Evolutionary conservation across 345 rosid genomes (phyloP), one percentile per base, ranked within the genome.

Genomic region (Populus deltoides): DNA sequence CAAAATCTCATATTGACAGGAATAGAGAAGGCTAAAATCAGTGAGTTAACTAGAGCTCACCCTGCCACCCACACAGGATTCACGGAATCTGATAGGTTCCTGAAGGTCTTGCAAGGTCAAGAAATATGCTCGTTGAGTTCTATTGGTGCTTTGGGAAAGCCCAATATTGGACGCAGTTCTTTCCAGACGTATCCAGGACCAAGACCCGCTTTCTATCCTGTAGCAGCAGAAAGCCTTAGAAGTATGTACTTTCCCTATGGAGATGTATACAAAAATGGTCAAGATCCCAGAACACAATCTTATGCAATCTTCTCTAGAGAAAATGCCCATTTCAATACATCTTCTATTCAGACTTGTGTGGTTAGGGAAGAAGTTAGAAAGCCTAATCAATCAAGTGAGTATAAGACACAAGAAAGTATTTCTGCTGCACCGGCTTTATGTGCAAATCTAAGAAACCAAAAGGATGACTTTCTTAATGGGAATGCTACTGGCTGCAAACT

Each of bases 31-130:
- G 74, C 81, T 72, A 84, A 81, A 75, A 69, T 76, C 71, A 76
- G 80, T 72, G 88, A 84, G 80, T 81, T 84, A 76, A 77, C 80
- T 66, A 86, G 81, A 77, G 85, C 84, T 82, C 79, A 39, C 72
- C 74, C 83, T 81, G 71, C 83, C 63, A 80, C 86, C 75, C 86
- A 80, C 85, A 74, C 93, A 78, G 88, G 92, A 78, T 84, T 88
- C 82, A 82, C 67, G 87, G 93, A 91, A 86, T 81, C 91, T 59
- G 83, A 90, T 81, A 89, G 90, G 76, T 92, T 79, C 77, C 89
- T 92, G 38, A 86, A 88, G 97, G 97, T 91, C 97, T 94, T 93
- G 95, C 98, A 94, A 90, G 98, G 98, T 94, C 98, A 92, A 93
- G 98, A 94, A 93, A 92, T 92, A 80, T 90, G 87, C 81, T 87